Conservation (phyloP, 169 alveolate species). For the Cyclospora cayetanensis region DNA sequence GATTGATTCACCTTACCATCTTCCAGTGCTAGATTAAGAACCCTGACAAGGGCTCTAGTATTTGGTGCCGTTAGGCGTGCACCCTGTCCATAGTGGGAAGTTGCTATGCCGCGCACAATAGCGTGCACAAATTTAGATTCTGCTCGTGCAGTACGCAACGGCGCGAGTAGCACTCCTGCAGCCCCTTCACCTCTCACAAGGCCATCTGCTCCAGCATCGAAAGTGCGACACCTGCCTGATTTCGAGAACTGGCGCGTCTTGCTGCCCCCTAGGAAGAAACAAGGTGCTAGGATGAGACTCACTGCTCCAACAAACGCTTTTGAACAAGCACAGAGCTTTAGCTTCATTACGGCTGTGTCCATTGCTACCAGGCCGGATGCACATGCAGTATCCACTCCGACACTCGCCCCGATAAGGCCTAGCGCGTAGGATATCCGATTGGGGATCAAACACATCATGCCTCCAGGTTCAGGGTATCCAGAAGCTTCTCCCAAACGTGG, state of each 20-base stretch:
- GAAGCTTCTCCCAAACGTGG: constrained; percentile 75
- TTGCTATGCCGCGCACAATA: constrained; percentile 78
- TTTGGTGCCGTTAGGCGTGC: constrained; percentile 83
- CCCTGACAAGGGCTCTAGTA: constrained; percentile 78
- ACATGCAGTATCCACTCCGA: constrained; percentile 81
- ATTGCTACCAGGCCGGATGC: constrained; percentile 80
- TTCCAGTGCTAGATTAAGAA: constrained; percentile 64
- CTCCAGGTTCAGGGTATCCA: constrained; percentile 78
- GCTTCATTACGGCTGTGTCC: constrained; percentile 73
- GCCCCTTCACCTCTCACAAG: constrained; percentile 84
- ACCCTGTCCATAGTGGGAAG: constrained; percentile 81
- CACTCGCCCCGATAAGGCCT: constrained; percentile 78
- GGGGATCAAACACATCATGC: constrained; percentile 74
- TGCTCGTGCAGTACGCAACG: constrained; percentile 3
- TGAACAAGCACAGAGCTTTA: constrained; percentile 52
- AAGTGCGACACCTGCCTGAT: constrained; percentile 82
- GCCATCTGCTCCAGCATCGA: constrained; percentile 82
- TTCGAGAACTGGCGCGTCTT: constrained; percentile 79
- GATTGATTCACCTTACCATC: constrained; percentile 67
- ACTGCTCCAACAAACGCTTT: constrained; percentile 72
- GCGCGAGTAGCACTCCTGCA: constrained; percentile 74
- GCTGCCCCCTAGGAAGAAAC: constrained; percentile 57
- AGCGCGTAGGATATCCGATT: constrained; percentile 76
- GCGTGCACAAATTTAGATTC: constrained; percentile 68
- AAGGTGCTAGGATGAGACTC: constrained; percentile 40